Conservation (phyloP, 176 grass and related monocot species). For the Chloris gayana region DNA sequence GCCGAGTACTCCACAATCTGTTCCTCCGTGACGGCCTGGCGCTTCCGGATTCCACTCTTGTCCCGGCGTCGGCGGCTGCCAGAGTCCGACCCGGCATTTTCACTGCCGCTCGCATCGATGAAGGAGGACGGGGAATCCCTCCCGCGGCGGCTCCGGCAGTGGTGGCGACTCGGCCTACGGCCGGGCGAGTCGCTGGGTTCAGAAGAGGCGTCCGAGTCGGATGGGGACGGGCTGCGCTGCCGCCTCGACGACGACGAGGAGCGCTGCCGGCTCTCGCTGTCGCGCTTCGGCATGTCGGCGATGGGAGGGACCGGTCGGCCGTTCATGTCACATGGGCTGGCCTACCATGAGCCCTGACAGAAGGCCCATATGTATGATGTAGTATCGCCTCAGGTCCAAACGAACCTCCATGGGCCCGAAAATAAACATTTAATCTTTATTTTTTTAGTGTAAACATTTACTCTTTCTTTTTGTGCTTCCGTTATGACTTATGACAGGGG, state of each 20-base stretch:
- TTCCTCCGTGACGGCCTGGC: slow-evolving; percentile 77
- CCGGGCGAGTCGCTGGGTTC: slow-evolving; percentile 34
- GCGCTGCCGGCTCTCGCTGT: slow-evolving; percentile 35
- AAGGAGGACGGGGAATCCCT: slow-evolving; percentile 51
- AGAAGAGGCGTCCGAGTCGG: slow-evolving; percentile 34
- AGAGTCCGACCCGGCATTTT: slow-evolving; percentile 57
- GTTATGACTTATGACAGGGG: background rate
- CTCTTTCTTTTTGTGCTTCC: too few relatives aligned
- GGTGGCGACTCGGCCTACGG: slow-evolving; percentile 34
- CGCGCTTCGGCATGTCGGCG: slow-evolving; percentile 48
- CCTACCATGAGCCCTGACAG: background rate
- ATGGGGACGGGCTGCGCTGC: slow-evolving; percentile 45
- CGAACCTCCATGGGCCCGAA: background rate
- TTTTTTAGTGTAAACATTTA: too few relatives aligned
- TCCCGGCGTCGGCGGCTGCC: slow-evolving; percentile 2
- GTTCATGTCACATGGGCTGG: background rate
- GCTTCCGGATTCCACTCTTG: slow-evolving; percentile 25
- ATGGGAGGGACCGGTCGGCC: background rate
- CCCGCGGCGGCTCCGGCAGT: slow-evolving; percentile 39
- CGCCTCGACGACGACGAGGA: slow-evolving; percentile 51
- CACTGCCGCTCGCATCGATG: slow-evolving; percentile 49
- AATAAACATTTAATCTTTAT: too few relatives aligned
- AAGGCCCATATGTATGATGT: background rate
- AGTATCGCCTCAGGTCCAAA: too few relatives aligned
- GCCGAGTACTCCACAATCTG: slow-evolving; percentile 83